phyloP scores from a whole-genome alignment of 2,329 filamentous ascomycete species.

The Scytalidium sp. region DNA sequence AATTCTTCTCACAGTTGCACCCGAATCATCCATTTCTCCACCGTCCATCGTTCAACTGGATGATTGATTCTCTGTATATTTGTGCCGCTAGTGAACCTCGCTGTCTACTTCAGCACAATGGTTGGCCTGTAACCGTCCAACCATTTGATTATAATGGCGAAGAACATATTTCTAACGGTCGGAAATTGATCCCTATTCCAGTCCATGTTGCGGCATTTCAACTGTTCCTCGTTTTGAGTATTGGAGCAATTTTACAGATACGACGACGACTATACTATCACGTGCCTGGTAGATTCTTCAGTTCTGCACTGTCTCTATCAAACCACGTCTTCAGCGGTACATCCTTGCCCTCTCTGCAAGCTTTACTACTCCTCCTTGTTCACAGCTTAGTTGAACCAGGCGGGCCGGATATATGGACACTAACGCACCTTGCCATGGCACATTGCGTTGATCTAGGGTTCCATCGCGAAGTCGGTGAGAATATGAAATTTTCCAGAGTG shows the following conservation, averaged over 20 bases:
- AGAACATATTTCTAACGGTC: constrained; percentile 1
- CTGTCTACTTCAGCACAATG: constrained; percentile 19
- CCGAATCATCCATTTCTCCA: constrained; percentile 29
- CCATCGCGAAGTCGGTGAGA: constrained; percentile 28
- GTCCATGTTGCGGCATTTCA: constrained; percentile 22
- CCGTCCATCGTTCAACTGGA: constrained; percentile 21
- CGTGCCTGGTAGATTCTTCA: constrained; percentile 31
- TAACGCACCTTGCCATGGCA: constrained; percentile 33
- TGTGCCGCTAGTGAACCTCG: constrained; percentile 15
- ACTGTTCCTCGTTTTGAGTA: constrained; percentile 33
- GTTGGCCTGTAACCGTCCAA: constrained; percentile 18
- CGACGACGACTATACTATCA: constrained; percentile 31
- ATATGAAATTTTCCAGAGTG: constrained; percentile 5
- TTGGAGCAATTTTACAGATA: constrained; percentile 32
- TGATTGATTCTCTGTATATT: constrained; percentile 22
- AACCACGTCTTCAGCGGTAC: constrained; percentile 31
- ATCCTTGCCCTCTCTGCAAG: constrained; percentile 30
- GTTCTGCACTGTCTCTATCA: constrained; percentile 27
- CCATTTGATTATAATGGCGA: constrained; percentile 26
- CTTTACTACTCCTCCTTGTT: constrained; percentile 26
- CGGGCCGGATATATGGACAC: constrained; percentile 33
- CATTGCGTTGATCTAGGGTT: constrained; percentile 36
- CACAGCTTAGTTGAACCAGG: constrained; percentile 32
- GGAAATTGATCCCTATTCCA: constrained; percentile 1
- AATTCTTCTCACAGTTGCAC: constrained; percentile 27